Evolutionary conservation across 108 stramenopile genomes (phyloP).

Genomic region (Hondaea fermentalgiana): DNA sequence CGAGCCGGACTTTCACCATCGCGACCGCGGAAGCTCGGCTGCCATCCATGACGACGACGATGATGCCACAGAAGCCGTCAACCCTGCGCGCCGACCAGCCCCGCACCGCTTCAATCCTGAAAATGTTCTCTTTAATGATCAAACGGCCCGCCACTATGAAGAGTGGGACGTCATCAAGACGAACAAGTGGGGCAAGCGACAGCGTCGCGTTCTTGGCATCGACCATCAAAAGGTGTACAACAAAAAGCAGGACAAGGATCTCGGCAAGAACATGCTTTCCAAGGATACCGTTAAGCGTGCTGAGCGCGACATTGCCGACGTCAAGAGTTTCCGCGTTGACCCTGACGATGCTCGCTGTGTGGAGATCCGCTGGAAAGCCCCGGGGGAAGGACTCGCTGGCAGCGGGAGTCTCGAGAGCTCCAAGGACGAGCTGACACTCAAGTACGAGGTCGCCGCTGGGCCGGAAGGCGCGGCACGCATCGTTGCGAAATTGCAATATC

Average conservation of each 20-base stretch:
- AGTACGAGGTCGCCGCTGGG: background rate
- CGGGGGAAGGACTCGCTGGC: background rate
- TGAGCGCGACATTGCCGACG: background rate
- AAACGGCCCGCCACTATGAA: constrained; percentile 9
- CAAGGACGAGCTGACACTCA: background rate
- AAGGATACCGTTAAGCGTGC: background rate
- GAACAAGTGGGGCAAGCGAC: constrained; percentile 28
- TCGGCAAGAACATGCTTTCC: constrained; percentile 1
- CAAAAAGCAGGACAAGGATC: constrained; percentile 19
- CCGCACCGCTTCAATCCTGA: background rate
- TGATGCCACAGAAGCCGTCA: background rate
- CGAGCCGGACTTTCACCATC: background rate
- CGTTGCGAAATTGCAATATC: constrained; percentile 12
- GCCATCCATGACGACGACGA: background rate
- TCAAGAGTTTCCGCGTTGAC: background rate
- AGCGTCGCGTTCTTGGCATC: constrained; percentile 25
- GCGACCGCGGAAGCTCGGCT: background rate
- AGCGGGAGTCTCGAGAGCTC: background rate
- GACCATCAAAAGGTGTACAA: constrained; percentile 8
- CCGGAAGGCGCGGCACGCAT: background rate
- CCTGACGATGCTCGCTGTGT: background rate
- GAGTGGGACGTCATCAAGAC: constrained; percentile 41
- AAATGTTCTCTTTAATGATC: background rate
- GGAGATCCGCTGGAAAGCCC: background rate
- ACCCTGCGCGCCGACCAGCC: background rate